Percentiles rank a stretch among this genome's conserved stretches.
Evolutionary conservation across 148 eudicot genomes (phyloP).

Genomic region (Camellia sinensis): DNA sequence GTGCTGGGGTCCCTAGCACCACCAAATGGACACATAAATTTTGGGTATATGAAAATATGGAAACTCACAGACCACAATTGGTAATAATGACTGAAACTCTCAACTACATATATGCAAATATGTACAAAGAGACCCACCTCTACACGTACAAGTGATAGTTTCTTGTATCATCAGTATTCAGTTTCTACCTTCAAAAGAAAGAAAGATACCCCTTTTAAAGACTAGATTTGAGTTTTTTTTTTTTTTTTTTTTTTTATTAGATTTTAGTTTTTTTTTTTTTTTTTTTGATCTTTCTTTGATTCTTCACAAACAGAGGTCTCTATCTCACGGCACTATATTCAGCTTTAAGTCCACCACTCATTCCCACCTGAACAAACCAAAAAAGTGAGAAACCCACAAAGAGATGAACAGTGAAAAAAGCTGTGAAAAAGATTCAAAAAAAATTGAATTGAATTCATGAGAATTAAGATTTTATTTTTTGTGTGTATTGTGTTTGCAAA

Average conservation of each 20-base stretch:
- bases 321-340: conserved; percentile 14
- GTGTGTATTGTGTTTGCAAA: neutral
- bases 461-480: neutral
- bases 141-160: neutral
- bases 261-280: no score
- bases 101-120: neutral
- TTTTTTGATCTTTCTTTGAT: neutral
- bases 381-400: conserved; percentile 2
- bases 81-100: neutral
- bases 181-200: conserved; percentile 8
- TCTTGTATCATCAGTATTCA: conserved; percentile 21
- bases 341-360: conserved; percentile 20
- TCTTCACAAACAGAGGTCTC: neutral
- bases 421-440: conserved; percentile 21
- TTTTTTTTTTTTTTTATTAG: neutral
- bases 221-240: no score
- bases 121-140: neutral
- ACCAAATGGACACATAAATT: no score
- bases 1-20: no score
- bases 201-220: conserved; percentile 9
- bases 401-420: conserved; percentile 2
- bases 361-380: conserved; percentile 2
- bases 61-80: neutral
- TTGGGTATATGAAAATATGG: no score
- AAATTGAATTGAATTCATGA: neutral